phyloP scores from a whole-genome alignment of 1,139 yeast genomes.

The Lipomyces yarrowii region DNA sequence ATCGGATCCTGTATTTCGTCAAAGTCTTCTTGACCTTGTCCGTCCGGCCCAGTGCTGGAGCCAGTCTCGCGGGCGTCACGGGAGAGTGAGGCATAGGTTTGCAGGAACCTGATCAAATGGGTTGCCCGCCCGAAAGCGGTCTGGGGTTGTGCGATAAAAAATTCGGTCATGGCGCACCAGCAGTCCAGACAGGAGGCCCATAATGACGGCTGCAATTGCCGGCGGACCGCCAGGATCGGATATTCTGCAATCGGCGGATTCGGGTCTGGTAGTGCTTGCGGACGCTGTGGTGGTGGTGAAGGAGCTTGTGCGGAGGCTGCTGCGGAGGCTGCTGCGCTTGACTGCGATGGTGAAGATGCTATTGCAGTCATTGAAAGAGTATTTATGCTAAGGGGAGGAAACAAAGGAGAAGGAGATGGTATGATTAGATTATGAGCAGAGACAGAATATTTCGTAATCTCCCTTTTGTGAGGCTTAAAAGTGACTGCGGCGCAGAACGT shows the following conservation, averaged over 20 bases:
- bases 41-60: neutral
- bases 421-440: neutral
- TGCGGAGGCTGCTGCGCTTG: neutral
- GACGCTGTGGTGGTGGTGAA: neutral
- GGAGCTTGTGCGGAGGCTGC: neutral
- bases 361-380: neutral
- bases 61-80: conserved; percentile 4
- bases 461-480: too few relatives aligned
- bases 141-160: conserved; percentile 9
- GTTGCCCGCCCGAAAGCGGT: conserved; percentile 23
- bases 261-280: neutral
- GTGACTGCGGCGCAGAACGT: neutral
- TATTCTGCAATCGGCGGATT: conserved; percentile 28
- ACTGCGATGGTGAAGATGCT: neutral
- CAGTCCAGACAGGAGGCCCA: conserved; percentile 32
- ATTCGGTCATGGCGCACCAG: conserved; percentile 30
- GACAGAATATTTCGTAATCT: neutral
- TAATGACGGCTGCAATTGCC: conserved; percentile 19
- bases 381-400: neutral
- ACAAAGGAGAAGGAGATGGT: neutral
- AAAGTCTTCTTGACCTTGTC: conserved; percentile 12
- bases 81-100: conserved; percentile 11
- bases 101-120: conserved; percentile 18
- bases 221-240: conserved; percentile 30
- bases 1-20: conserved; percentile 1